Evolutionary conservation across 1,139 yeast genomes (phyloP).

Genomic region (Debaryomyces fabryi): DNA sequence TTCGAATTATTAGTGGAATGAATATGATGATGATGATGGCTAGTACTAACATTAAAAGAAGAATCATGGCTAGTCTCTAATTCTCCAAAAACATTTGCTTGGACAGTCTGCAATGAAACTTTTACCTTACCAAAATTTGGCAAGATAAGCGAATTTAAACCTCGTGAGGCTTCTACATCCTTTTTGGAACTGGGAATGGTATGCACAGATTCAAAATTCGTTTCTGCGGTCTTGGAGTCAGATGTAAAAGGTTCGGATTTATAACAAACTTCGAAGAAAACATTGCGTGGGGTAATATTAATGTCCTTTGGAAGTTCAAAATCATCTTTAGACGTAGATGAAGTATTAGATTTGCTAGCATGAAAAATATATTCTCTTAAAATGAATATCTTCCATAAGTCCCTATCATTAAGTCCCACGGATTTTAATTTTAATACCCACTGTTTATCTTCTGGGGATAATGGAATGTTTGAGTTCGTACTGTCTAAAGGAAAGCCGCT

Average conservation of each 20-base stretch:
- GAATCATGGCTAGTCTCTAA: constrained; percentile 38
- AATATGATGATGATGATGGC: constrained; percentile 19
- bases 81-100: constrained; percentile 67
- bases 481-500: constrained; percentile 22
- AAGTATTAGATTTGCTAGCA: constrained; percentile 42
- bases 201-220: constrained; percentile 21
- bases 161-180: constrained; percentile 13
- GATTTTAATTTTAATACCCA: constrained; percentile 73
- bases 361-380: constrained; percentile 69
- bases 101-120: constrained; percentile 59
- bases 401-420: constrained; percentile 70
- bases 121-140: constrained; percentile 37
- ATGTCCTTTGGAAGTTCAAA: constrained; percentile 15
- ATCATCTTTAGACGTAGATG: constrained; percentile 11
- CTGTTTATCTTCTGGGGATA: constrained; percentile 68
- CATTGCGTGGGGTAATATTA: constrained; percentile 54
- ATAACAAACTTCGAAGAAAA: constrained; percentile 64
- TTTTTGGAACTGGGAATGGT: constrained; percentile 1
- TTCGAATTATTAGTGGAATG: constrained; percentile 17
- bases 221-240: constrained; percentile 21
- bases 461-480: constrained; percentile 21
- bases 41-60: neutral
- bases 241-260: constrained; percentile 43
- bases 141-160: constrained; percentile 30
- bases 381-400: constrained; percentile 80